These are phyloP conservation scores for Euphrasia arctica DNA, from an alignment of 305 asterid species.

Conservation along the genomic window DNA sequence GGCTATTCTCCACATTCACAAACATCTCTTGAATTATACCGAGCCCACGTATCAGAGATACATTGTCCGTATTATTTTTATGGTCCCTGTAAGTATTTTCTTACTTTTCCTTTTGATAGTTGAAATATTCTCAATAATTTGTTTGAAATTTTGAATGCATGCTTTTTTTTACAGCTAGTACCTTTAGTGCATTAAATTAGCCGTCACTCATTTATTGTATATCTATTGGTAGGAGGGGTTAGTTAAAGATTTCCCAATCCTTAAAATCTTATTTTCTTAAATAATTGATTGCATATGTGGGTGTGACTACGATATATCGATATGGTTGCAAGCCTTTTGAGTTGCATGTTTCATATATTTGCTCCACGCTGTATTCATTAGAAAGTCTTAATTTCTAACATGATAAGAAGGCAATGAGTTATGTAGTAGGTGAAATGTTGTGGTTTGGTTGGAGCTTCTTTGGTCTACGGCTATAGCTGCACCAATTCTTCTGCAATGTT, in stretches of 20 bases:
- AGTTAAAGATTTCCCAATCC: constrained; percentile 12
- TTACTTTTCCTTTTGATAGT: background rate
- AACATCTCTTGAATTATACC: constrained; percentile 86
- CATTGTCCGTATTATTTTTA: constrained; percentile 93
- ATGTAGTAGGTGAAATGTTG: no score
- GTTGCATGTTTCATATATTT: background rate
- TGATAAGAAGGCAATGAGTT: no score
- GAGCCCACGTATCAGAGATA: constrained; percentile 90
- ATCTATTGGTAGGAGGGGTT: constrained; percentile 10
- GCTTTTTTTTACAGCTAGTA: constrained; percentile 6
- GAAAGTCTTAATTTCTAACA: no score
- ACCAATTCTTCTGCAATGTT: no score
- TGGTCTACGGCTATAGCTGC: no score
- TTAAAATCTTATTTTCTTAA: constrained; percentile 1
- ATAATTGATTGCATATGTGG: constrained; percentile 12
- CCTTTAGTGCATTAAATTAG: constrained; percentile 1
- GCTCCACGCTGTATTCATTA: no score
- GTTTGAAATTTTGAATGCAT: background rate
- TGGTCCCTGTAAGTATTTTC: constrained; percentile 86
- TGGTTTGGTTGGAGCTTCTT: no score
- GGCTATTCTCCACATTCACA: constrained; percentile 78
- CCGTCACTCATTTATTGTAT: constrained; percentile 4
- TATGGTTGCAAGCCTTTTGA: background rate
- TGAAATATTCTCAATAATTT: background rate
- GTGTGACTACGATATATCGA: constrained; percentile 4